phyloP scores from a whole-genome alignment of 768 basidiomycete genomes.

The Suillus clintonianus region DNA sequence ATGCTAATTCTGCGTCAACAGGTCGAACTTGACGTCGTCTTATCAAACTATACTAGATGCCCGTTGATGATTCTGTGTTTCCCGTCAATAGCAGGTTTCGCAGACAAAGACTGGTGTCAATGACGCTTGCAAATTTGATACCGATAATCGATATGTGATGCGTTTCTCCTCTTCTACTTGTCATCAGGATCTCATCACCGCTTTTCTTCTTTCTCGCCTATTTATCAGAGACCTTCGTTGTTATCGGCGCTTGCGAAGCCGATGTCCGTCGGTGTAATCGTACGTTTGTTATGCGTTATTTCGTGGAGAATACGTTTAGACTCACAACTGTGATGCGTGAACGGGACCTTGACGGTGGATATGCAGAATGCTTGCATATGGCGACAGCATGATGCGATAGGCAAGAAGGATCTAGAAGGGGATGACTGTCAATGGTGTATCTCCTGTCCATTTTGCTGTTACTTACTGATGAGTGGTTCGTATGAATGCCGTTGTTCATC shows the following conservation, averaged over 20 bases:
- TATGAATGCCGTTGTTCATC: background rate
- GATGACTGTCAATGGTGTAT: background rate
- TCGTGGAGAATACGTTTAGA: slow-evolving; percentile 7
- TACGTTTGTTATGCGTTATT: slow-evolving; percentile 12
- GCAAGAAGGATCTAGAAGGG: background rate
- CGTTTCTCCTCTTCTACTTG: slow-evolving; percentile 18
- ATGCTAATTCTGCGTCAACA: slow-evolving; percentile 15
- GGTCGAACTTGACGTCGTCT: slow-evolving; percentile 16
- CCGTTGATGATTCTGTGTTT: slow-evolving; percentile 24
- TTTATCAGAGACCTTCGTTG: slow-evolving; percentile 18
- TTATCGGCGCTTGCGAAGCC: slow-evolving; percentile 15
- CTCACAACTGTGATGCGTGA: slow-evolving; percentile 10
- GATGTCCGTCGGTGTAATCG: slow-evolving; percentile 16
- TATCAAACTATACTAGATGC: slow-evolving; percentile 25
- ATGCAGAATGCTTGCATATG: background rate
- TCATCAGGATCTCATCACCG: slow-evolving; percentile 20
- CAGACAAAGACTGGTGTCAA: slow-evolving; percentile 11
- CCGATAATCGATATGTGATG: slow-evolving; percentile 24
- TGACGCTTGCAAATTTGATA: slow-evolving; percentile 9
- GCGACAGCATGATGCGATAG: background rate
- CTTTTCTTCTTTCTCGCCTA: slow-evolving; percentile 16
- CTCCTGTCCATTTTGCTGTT: background rate
- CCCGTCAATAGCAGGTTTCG: slow-evolving; percentile 27
- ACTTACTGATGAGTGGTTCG: background rate
- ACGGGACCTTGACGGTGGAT: background rate